Percentiles rank a stretch among this genome's conserved stretches.
Conservation (phyloP, 164 flowering plant species). For the Dillenia turbinata region DNA sequence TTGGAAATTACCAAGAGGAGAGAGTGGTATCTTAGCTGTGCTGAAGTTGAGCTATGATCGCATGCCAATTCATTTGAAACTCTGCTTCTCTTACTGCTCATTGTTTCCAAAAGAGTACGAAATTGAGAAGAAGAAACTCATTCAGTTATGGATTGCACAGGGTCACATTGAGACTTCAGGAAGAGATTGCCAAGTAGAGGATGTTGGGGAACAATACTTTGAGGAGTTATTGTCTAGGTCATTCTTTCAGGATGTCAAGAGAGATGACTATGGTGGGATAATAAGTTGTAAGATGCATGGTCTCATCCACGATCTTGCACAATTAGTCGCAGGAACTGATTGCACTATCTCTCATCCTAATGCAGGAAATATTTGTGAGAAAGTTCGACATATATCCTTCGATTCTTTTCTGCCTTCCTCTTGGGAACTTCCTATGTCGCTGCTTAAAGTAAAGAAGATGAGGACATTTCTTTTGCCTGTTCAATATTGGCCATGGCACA, state of each 20-base stretch:
- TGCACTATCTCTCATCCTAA: too few relatives aligned
- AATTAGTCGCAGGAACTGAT: too few relatives aligned
- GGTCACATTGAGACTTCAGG: too few relatives aligned
- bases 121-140: neutral
- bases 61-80: neutral
- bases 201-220: neutral
- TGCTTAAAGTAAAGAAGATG: neutral
- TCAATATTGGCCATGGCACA: neutral
- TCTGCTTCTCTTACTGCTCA: neutral
- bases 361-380: neutral
- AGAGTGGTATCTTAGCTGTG: too few relatives aligned
- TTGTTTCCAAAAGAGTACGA: neutral
- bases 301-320: neutral
- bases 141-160: neutral
- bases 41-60: neutral
- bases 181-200: neutral
- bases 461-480: neutral
- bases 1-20: too few relatives aligned
- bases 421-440: neutral
- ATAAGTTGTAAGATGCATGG: neutral
- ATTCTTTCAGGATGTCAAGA: neutral
- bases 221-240: neutral
- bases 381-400: slow-evolving; percentile 1
- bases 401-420: neutral
- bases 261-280: too few relatives aligned